Evolutionary conservation across 139 green algal genomes (phyloP), one percentile per base, ranked within the genome.

Genomic region (Chlamydomonas sp.): DNA sequence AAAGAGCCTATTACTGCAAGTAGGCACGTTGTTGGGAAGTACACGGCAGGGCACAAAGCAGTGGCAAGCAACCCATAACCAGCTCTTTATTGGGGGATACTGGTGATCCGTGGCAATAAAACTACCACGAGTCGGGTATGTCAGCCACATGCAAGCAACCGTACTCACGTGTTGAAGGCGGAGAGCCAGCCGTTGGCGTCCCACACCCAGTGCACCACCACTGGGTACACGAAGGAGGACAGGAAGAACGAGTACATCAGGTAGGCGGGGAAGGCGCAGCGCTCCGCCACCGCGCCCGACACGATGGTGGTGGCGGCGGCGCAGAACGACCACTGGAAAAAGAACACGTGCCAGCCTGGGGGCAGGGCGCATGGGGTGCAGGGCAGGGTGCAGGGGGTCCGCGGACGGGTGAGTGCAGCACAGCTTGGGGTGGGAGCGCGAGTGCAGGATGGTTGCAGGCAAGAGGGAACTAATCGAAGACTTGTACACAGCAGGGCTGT

Each of bases 171-270:
- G 78, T 89, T 93, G 93, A 93, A 90, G 18, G 92, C 92, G 20
- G 16, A 64, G 5, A 96, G 88, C 94, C 94, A 97, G 72, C 94
- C 94, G 1, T 91, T 59, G 59, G 64, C 16, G 59, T 74, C 89
- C 94, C 94, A 96, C 16, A 92, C 86, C 93, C 94, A 96, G 88
- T 97, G 95, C 16, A 94, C 93, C 12, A 96, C 78, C 0, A 96
- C 86, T 0, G 95, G 95, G 90, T 97, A 96, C 12, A 98, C 93
- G 78, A 96, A 95, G 66, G 79, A 90, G 7, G 90, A 95, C 10
- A 97, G 83, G 79, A 95, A 80, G 69, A 94, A 87, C 69, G 92
- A 91, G 91, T 94, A 96, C 59, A 64, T 17, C 12, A 93, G 67
- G 83, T 96, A 95, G 63, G 87, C 92, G 2, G 60, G 3, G 81